Base-by-base conservation (phyloP, 1,284 basidiomycete species). In the Austropuccinia psidii region DNA sequence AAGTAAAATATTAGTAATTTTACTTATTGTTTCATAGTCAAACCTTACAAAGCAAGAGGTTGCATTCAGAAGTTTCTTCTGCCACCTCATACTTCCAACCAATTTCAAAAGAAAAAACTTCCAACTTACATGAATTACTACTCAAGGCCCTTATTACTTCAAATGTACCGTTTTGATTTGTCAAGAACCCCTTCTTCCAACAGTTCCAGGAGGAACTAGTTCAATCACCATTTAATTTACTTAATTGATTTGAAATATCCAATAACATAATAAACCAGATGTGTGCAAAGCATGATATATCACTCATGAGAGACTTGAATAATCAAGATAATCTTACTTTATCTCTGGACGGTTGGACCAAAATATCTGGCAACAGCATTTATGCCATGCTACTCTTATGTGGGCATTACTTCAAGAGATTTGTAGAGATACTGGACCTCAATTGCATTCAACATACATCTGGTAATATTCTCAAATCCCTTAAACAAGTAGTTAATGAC, bases 181-280 rank as follows among this genome's bases (percentile, higher is more conserved):
- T 66, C 0, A 24, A 66, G 21, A 66, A 66, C 21, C 49, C 49
- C 15, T 66, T 52, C 13, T 66, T 66, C 19, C 64, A 66, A 66
- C 24, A 52, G 31, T 66, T 52, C n/a, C 64, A 66, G 21, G 27
- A 9, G 1, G 35, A 66, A 33, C 35, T 66, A 11, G 47, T n/a
- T 11, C 33, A 35, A 9, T 54, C 15, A 1, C 19, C 29, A 7
- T 66, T 52, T 17, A 9, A 66, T 19, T 11, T 66, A 27, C 49
- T 24, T 4, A 33, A 21, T 5, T 6, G 35, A 24, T 19, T 39
- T 2, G 35, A 50, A 15, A 72, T 52, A 2, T 47, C 37, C 2
- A 33, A 60, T 1, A 45, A 58, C 6, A 52, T 35, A n/a, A n/a
- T 72, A 24, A 54, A 41, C 2, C 35, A 21, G 27, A 15, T 72